Evolutionary conservation across 1,284 basidiomycete genomes (phyloP).

Genomic region (Rhizoctonia solani): DNA sequence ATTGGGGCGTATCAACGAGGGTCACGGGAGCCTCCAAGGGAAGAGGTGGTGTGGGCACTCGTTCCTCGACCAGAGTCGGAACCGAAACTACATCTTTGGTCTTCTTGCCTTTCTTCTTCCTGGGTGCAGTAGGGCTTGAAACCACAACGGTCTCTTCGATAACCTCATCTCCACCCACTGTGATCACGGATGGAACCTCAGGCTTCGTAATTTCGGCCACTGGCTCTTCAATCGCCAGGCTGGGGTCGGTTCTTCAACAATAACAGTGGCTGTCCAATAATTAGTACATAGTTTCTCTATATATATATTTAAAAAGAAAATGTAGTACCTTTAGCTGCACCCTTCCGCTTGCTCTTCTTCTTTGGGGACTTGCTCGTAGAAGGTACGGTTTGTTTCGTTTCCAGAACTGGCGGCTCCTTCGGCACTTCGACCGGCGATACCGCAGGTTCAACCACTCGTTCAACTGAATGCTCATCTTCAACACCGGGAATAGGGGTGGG

Average conservation of each 20-base stretch:
- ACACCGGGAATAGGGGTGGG: background rate
- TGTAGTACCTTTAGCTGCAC: background rate
- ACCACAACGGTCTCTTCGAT: background rate
- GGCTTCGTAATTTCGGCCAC: background rate
- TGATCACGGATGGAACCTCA: background rate
- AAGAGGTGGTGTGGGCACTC: background rate
- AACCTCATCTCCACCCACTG: background rate
- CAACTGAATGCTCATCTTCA: no score
- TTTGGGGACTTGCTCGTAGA: background rate
- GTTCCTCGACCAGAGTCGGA: background rate
- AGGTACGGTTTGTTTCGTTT: background rate
- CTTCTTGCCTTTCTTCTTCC: conserved; percentile 20
- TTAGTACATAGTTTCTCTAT: no score
- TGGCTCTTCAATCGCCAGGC: background rate
- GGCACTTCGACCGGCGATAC: background rate
- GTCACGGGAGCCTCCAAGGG: background rate
- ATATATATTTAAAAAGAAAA: no score
- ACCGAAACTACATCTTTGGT: background rate
- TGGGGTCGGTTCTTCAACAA: background rate
- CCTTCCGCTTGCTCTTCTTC: background rate
- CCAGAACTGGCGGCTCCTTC: background rate
- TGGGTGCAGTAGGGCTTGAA: background rate
- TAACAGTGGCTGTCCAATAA: no score
- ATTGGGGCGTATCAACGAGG: background rate
- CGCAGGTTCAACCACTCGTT: background rate